Base-by-base conservation (phyloP, 495 filamentous ascomycete genomes). In the Lophiotrema nucula region DNA sequence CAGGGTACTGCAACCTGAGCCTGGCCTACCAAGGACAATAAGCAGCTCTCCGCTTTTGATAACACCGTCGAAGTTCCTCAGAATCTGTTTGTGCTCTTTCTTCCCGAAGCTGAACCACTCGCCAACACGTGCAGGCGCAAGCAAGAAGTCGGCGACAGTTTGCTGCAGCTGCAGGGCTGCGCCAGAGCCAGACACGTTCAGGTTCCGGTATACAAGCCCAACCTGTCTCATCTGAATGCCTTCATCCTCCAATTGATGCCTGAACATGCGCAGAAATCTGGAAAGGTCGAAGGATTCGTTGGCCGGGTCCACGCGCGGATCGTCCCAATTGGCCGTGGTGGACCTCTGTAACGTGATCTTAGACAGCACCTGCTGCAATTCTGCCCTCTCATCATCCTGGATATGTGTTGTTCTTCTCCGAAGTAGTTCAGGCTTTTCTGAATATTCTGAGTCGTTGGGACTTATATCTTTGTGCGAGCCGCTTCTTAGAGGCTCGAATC, bases 21-120 rank as follows among this genome's bases (percentile, higher is more conserved):
- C 76, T 0, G 76, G 76, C 3, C 76, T 62, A 4, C 76, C 76
- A 11, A 79, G 65, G 2, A 79, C 76, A 1, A 79, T 58, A 22
- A 77, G 60, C 70, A 79, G 74, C 58, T 78, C 76, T 5, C 76
- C 76, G 27, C 6, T 22, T 16, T 56, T 57, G 19, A 62, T 31
- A 2, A 57, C 4, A 3, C 59, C 59, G 16, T 62, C 59, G 13
- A 62, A 57, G 31, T 37, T 38, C 3, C 31, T 27, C n/a, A 61
- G 44, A 39, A 61, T 61, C 16, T 55, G 49, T n/a, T 47, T 60
- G 10, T 24, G 39, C 16, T 46, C 39, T 21, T 46, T 47, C 49
- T 60, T 53, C 3, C 56, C 49, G 24, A 60, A 48, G 22, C 54
- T 63, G 52, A 58, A 52, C 37, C 22, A 19, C 28, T 60, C 49